Evolutionary conservation across 2,329 filamentous ascomycete genomes (phyloP), one percentile per base, ranked within the genome.

Genomic region (Plenodomus biglobosus): DNA sequence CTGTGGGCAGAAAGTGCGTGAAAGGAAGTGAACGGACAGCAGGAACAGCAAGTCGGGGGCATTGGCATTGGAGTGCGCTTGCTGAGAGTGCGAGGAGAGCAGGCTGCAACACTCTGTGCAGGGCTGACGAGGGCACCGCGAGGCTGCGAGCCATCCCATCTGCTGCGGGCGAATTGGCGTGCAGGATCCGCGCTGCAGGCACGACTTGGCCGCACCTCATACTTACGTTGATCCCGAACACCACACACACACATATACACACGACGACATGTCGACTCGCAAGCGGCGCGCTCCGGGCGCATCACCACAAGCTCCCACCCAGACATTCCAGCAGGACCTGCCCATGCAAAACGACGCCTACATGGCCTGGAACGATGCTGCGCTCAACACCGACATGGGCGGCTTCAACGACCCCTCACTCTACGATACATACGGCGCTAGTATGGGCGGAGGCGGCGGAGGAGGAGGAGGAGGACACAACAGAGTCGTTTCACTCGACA

Each of bases 231-330:
- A n/a, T n/a, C n/a, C n/a, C 22, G 22, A 24, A 24, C 15, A 7
- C 35, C 5, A 3, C 8, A 3, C 35, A 18, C 16, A 18, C 27
- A 15, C 27, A 37, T 15, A 37, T 16, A 48, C 27, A 37, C 35
- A 48, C 27, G 34, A 35, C 46, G 22, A 48, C 48, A 70, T 72
- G 66, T 58, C 69, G 19, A 63, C 56, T 56, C 78, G 88, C 72
- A 94, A 94, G 77, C 81, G 89, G 70, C 78, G 86, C 59, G 88
- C 88, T 39, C 86, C 88, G 47, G 88, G 86, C 67, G 76, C 85
- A 53, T 80, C 83, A 32, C 86, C 88, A n/a, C 74, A 82, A 56
- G 74, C 80, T 18, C 81, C 84, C 64, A 80, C 80, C 48, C 69
- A 58, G 56, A 58, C 59, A 17, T 80, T 52, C 73, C 78, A 75